Evolutionary conservation across 2,329 filamentous ascomycete genomes (phyloP).

Genomic region (Drechslerella dactyloides): DNA sequence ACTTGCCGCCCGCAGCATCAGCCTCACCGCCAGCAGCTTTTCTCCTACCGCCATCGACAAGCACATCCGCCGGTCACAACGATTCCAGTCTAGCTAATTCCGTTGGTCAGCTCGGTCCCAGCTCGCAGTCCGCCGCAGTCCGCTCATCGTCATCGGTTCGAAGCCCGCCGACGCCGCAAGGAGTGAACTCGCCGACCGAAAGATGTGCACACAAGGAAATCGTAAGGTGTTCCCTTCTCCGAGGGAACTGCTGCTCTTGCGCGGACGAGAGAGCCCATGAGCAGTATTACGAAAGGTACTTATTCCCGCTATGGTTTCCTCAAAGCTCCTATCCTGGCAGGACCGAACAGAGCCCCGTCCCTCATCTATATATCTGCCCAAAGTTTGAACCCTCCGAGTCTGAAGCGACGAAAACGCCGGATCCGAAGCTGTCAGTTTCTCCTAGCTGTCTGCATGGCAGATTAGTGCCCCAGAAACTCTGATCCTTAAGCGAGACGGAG

Average conservation of each 20-base stretch:
- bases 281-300: constrained; percentile 47
- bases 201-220: constrained; percentile 48
- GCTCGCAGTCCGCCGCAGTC: constrained; percentile 25
- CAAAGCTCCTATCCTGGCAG: constrained; percentile 21
- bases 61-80: constrained; percentile 23
- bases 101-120: constrained; percentile 19
- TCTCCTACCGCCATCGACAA: constrained; percentile 27
- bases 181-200: constrained; percentile 26
- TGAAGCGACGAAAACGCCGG: constrained; percentile 32
- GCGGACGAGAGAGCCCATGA: constrained; percentile 45
- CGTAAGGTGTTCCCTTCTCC: constrained; percentile 47
- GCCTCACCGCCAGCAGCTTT: constrained; percentile 29
- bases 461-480: not conserved
- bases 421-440: constrained; percentile 19
- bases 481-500: not conserved
- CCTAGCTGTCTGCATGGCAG: not conserved
- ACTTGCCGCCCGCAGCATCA: constrained; percentile 48
- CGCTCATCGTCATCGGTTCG: constrained; percentile 19
- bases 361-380: not conserved
- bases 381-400: constrained; percentile 27
- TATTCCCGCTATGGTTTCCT: not conserved
- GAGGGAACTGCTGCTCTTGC: constrained; percentile 44
- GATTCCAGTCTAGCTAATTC: constrained; percentile 17
- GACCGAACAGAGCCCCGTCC: constrained; percentile 25
- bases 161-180: constrained; percentile 17